Evolutionary conservation across 306 rosid genomes (phyloP), one percentile per base, ranked within the genome.

Genomic region (Carpinus fangiana): DNA sequence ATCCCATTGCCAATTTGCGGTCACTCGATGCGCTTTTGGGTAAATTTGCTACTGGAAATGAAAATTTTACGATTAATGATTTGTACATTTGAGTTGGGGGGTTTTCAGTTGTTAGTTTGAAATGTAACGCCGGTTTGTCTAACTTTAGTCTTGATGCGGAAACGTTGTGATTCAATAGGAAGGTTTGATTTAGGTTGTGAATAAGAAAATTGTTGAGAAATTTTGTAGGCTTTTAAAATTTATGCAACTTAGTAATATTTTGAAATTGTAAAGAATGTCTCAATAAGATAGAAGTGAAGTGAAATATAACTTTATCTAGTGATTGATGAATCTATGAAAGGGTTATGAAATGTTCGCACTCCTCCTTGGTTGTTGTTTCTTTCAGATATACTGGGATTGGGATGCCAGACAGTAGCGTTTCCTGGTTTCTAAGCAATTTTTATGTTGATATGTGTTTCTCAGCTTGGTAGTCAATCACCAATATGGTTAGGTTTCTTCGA

Each of bases 21-120:
- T 91, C 99, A 7, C 86, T 96, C 76, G 98, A 96, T 87, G 88
- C 92, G 0, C 93, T 96, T 53, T 72, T 93, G 59, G 99, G 99
- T 96, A 83, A 79, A 38, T 83, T 70, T 43, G 34, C 31, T 75
- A 41, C 69, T 59, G 55, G 52, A 38, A 41, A 18, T 8, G 72
- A 38, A 67, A 43, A 17, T 18, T 67, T 67, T 67, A 23, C 20
- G 34, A 28, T 31, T 62, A 8, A 31, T 62, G 43, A n/a, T 23
- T 2, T 51, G 57, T 60, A 36, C 7, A 3, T 70, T 61, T 80
- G 50, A 54, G 0, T 50, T 66, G 70, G 18, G n/a, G 73, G 73
- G 77, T 72, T 76, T 26, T 38, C 16, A 38, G 16, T 41, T 20
- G 12, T 36, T 56, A 55, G 50, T 73, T 56, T 84, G 73, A 64